These are phyloP conservation scores for Pseudogymnoascus sp. DNA, from an alignment of 2,329 filamentous ascomycete genomes.

Conservation along the genomic window DNA sequence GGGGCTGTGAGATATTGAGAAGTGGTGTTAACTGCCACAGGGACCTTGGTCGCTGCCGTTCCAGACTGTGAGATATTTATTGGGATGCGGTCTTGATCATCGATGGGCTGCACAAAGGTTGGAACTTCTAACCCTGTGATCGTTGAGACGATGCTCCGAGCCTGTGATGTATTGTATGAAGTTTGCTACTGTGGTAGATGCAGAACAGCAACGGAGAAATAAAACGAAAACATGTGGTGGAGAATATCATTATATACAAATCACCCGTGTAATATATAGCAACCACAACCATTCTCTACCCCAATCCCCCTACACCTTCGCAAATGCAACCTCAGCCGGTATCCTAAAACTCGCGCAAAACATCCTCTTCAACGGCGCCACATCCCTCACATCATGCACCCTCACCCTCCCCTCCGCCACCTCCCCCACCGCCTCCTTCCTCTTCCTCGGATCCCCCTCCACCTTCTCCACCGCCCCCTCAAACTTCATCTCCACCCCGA, in stretches of 20 bases:
- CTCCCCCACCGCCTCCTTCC: conserved; percentile 35
- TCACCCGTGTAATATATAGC: neutral
- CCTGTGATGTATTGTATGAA: neutral
- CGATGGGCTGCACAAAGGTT: neutral
- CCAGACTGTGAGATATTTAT: neutral
- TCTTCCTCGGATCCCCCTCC: conserved; percentile 33
- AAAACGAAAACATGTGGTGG: neutral
- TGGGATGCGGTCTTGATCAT: neutral
- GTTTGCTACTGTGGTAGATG: neutral
- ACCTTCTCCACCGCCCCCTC: conserved; percentile 31
- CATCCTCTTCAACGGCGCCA: conserved; percentile 92
- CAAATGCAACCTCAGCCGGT: conserved; percentile 74
- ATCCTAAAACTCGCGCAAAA: conserved; percentile 91
- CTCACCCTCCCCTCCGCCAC: conserved; percentile 40
- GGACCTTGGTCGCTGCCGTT: neutral
- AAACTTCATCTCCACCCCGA: conserved; percentile 36
- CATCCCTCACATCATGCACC: conserved; percentile 70
- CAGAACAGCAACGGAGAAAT: neutral
- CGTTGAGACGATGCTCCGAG: neutral
- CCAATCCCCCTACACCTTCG: conserved; percentile 8
- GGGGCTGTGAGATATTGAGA: neutral
- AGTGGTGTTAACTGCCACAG: neutral
- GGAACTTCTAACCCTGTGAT: neutral
- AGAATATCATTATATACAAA: neutral
- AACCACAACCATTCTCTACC: neutral